A percentile compares a stretch with the other conserved stretches of the same genome.
Evolutionary conservation across 768 basidiomycete species (phyloP).

Genomic region (Serendipita sp.): DNA sequence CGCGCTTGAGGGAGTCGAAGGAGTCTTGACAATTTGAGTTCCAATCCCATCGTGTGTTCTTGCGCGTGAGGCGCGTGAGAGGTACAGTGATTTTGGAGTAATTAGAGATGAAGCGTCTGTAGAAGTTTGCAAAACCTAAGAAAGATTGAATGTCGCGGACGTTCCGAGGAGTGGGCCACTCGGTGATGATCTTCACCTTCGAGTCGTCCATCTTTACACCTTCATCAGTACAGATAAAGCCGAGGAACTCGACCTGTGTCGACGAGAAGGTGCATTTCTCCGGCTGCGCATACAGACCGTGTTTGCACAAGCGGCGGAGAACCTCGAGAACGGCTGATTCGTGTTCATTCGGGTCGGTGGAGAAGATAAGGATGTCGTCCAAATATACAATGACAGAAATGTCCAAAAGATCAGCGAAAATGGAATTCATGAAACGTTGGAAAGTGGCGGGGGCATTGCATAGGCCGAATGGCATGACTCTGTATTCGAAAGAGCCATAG

Average conservation of each 20-base stretch:
- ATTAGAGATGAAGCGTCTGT: slow-evolving; percentile 19
- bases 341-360: slow-evolving; percentile 22
- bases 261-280: slow-evolving; percentile 18
- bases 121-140: slow-evolving; percentile 23
- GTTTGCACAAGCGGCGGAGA: slow-evolving; percentile 19
- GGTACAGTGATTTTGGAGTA: slow-evolving; percentile 23
- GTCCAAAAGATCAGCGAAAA: slow-evolving; percentile 24
- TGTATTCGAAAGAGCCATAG: slow-evolving; percentile 26
- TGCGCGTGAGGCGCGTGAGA: slow-evolving; percentile 19
- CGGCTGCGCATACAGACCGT: slow-evolving; percentile 21
- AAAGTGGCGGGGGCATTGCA: slow-evolving; percentile 27
- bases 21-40: slow-evolving; percentile 10
- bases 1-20: slow-evolving; percentile 20
- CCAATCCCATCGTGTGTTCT: slow-evolving; percentile 16
- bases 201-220: slow-evolving; percentile 20
- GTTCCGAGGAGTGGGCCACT: slow-evolving; percentile 19
- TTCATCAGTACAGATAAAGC: slow-evolving; percentile 7
- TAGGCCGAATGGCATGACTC: slow-evolving; percentile 26
- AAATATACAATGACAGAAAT: slow-evolving; percentile 28
- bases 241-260: slow-evolving; percentile 15
- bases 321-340: slow-evolving; percentile 20
- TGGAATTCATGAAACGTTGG: slow-evolving; percentile 29
- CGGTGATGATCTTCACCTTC: slow-evolving; percentile 20
- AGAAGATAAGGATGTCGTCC: slow-evolving; percentile 32
- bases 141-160: slow-evolving; percentile 20